These are phyloP conservation scores for Plenodomus tracheiphilus DNA, from an alignment of 2,329 filamentous ascomycete species.

Conservation along the genomic window DNA sequence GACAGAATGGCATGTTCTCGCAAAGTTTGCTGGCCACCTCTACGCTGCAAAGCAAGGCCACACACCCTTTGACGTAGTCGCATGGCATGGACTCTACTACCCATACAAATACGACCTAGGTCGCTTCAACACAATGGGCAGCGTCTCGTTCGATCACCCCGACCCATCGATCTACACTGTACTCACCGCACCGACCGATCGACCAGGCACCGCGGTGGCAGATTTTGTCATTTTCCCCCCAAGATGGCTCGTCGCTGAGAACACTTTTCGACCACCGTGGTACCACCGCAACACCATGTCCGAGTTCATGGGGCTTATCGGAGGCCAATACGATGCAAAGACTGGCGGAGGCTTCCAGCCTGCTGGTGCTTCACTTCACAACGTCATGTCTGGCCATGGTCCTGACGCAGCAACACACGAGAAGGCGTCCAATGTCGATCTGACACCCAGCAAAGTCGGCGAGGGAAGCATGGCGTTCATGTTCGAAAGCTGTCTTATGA, in stretches of 20 bases:
- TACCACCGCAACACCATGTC: conserved; percentile 73
- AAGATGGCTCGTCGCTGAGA: conserved; percentile 69
- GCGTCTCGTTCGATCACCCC: conserved; percentile 64
- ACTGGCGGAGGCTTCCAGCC: conserved; percentile 62
- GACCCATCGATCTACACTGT: conserved; percentile 71
- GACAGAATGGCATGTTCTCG: conserved; percentile 60
- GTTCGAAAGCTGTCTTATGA: conserved; percentile 69
- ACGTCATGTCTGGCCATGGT: conserved; percentile 73
- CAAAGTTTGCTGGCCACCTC: conserved; percentile 65
- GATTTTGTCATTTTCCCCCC: conserved; percentile 76
- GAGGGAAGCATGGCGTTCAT: conserved; percentile 69
- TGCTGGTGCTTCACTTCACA: conserved; percentile 68
- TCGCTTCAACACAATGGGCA: conserved; percentile 62
- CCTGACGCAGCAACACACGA: conserved; percentile 64
- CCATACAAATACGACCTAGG: conserved; percentile 62
- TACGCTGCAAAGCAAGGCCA: conserved; percentile 65
- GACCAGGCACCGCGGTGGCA: conserved; percentile 60
- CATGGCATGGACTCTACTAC: conserved; percentile 72
- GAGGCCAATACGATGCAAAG: conserved; percentile 65
- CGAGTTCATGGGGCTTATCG: conserved; percentile 69
- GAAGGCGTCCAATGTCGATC: conserved; percentile 58
- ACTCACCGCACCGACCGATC: conserved; percentile 62
- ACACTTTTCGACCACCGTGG: conserved; percentile 73
- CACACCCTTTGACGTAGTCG: conserved; percentile 71
- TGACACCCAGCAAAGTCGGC: conserved; percentile 63